Evolutionary conservation across 352 stramenopile species (phyloP).

Genomic region (Phytophthora rubi): DNA sequence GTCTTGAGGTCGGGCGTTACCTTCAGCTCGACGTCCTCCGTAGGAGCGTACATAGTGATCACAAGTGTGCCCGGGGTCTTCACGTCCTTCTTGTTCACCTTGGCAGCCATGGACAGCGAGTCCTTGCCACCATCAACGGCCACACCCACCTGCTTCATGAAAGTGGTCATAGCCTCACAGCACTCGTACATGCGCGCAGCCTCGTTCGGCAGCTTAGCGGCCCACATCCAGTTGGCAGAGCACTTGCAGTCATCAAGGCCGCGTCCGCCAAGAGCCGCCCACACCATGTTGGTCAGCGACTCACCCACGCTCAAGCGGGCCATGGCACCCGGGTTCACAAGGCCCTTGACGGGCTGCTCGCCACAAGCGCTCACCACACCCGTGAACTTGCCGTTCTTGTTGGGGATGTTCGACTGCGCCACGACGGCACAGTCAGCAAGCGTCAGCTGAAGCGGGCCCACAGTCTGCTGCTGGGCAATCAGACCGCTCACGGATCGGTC

Average conservation of each 20-base stretch:
- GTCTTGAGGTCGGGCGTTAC: slow-evolving; percentile 98
- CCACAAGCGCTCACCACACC: slow-evolving; percentile 97
- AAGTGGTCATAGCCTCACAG: slow-evolving; percentile 95
- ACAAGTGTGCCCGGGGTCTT: slow-evolving; percentile 98
- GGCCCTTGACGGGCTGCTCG: slow-evolving; percentile 97
- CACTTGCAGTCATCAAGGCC: slow-evolving; percentile 97
- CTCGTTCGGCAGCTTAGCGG: slow-evolving; percentile 98
- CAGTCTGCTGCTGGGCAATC: slow-evolving; percentile 98
- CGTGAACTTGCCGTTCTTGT: slow-evolving; percentile 82
- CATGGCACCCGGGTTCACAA: slow-evolving; percentile 96
- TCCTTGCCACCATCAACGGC: slow-evolving; percentile 99
- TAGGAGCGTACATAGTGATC: slow-evolving; percentile 98
- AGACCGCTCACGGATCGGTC: slow-evolving; percentile 98
- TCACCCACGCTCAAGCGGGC: slow-evolving; percentile 97
- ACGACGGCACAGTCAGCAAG: slow-evolving; percentile 98
- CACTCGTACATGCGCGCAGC: slow-evolving; percentile 99
- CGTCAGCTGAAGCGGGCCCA: slow-evolving; percentile 97
- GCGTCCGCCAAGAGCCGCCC: slow-evolving; percentile 90
- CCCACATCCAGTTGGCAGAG: slow-evolving; percentile 99
- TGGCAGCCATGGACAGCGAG: slow-evolving; percentile 99
- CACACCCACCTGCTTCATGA: slow-evolving; percentile 96
- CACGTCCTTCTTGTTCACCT: slow-evolving; percentile 94
- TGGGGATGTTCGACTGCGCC: slow-evolving; percentile 95
- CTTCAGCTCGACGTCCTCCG: slow-evolving; percentile 96
- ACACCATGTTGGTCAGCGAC: slow-evolving; percentile 99